Evolutionary conservation across 2,329 filamentous ascomycete genomes (phyloP), one percentile per base, ranked within the genome.

Genomic region (Colletotrichum viniferum): DNA sequence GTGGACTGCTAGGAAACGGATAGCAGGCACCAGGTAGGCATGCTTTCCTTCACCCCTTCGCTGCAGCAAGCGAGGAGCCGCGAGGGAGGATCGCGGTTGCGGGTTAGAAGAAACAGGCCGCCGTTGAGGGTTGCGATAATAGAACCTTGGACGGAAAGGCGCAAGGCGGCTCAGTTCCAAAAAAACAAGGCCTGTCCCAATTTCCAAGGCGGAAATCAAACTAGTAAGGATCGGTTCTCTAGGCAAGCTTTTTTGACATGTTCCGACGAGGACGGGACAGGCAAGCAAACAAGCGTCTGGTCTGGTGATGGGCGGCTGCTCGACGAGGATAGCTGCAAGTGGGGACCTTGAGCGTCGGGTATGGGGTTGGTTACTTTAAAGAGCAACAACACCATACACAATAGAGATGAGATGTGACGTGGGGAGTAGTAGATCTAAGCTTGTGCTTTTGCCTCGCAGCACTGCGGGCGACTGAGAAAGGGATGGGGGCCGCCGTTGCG

Each of bases 351-450:
- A 36, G 69, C 69, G 60, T 68, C 67, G 73, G 73, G 21, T 75
- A 73, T 63, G 73, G 73, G 69, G 62, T 71, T 34, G 38, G 69
- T 73, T 72, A 68, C 73, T 73, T 75, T 75, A 75, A 75, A 68
- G 73, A 68, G 69, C 69, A 73, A 73, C 34, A 62, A 58, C 48
- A 52, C 63, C 26, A 68, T 52, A 67, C 73, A 48, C 43, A 38
- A 75, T 18, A 63, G 36, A 68, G 67, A 63, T 68, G 73, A 75
- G 58, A 75, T 75, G 69, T 73, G 73, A 73, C 73, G 69, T 60
- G 73, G 63, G 68, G 61, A 66, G 67, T 55, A 38, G 34, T 32
- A 64, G 43, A 73, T 63, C 43, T 62, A 62, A 71, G 69, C 64
- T 63, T 67, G 68, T 58, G 34, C 38, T 67, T 52, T 36, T 67